These are phyloP conservation scores for Pseudonitzschia multistriata DNA, from an alignment of 108 stramenopile species.

Conservation along the genomic window DNA sequence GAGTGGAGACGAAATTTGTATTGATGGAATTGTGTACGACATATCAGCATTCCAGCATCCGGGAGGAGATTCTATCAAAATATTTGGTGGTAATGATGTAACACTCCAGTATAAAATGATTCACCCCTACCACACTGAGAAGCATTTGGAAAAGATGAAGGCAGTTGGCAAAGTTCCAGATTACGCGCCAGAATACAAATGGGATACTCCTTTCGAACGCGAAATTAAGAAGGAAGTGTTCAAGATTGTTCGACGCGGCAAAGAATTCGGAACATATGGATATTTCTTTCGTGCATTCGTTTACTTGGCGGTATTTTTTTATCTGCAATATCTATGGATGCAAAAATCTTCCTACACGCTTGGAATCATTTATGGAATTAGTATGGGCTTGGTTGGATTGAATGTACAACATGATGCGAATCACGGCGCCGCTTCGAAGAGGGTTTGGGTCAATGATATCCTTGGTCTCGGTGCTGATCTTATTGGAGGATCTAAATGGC, in stretches of 20 bases:
- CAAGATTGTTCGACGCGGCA: conserved; percentile 84
- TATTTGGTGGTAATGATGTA: conserved; percentile 91
- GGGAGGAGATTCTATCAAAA: conserved; percentile 72
- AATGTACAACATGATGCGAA: conserved; percentile 97
- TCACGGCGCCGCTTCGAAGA: conserved; percentile 87
- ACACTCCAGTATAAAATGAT: conserved; percentile 91
- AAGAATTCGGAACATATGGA: conserved; percentile 81
- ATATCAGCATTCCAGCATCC: conserved; percentile 78
- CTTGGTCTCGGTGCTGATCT: conserved; percentile 86
- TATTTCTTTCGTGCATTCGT: conserved; percentile 64
- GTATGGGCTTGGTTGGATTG: conserved; percentile 81
- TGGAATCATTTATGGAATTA: conserved; percentile 73
- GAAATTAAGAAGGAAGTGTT: conserved; percentile 87
- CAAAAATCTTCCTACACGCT: conserved; percentile 48
- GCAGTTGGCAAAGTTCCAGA: conserved; percentile 66
- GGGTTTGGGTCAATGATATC: conserved; percentile 77
- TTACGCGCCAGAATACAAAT: conserved; percentile 74
- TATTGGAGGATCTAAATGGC: conserved; percentile 87
- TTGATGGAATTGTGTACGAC: conserved; percentile 80
- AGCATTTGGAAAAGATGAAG: conserved; percentile 89
- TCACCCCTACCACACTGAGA: conserved; percentile 84
- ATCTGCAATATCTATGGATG: conserved; percentile 70
- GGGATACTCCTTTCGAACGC: conserved; percentile 81
- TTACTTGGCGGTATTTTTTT: conserved; percentile 71
- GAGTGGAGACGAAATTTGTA: conserved; percentile 57